These are phyloP conservation scores for Cyclotella kingstonii DNA, from an alignment of 108 stramenopile species.

Conservation along the genomic window DNA sequence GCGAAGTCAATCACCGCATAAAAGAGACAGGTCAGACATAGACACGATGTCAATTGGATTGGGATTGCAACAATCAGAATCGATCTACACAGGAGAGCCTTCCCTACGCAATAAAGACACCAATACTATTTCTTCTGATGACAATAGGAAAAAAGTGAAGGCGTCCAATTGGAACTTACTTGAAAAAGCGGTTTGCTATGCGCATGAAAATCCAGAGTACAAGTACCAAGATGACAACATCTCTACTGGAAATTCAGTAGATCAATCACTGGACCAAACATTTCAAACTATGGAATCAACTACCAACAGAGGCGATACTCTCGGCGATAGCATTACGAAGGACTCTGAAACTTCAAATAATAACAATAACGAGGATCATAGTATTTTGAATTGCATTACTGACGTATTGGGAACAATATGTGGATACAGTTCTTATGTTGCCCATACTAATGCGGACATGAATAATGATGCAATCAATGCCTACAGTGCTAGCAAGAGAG, in stretches of 20 bases:
- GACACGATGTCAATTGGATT: background rate
- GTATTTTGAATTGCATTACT: conserved; percentile 19
- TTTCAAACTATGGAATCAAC: background rate
- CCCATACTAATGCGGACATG: background rate
- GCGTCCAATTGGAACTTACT: conserved; percentile 25
- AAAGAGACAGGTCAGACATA: background rate
- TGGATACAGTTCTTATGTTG: conserved; percentile 12
- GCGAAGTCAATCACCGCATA: background rate
- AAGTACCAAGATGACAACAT: conserved; percentile 6
- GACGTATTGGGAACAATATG: conserved; percentile 24
- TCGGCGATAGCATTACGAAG: background rate
- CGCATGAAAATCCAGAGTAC: conserved; percentile 1
- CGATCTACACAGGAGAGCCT: background rate
- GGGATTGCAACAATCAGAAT: background rate
- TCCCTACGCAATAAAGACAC: background rate
- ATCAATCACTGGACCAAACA: background rate
- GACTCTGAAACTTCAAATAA: background rate
- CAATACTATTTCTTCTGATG: background rate
- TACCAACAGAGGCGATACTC: background rate
- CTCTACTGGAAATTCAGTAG: background rate
- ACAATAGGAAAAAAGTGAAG: background rate
- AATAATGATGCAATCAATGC: conserved; percentile 1
- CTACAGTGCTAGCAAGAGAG: conserved; percentile 2
- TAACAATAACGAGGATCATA: conserved; percentile 5
- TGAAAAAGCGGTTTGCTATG: conserved; percentile 28